Percentiles rank a stretch among this genome's conserved stretches.
These are phyloP conservation scores for Turnera subulata DNA, from an alignment of 345 rosid genomes.

Conservation along the genomic window DNA sequence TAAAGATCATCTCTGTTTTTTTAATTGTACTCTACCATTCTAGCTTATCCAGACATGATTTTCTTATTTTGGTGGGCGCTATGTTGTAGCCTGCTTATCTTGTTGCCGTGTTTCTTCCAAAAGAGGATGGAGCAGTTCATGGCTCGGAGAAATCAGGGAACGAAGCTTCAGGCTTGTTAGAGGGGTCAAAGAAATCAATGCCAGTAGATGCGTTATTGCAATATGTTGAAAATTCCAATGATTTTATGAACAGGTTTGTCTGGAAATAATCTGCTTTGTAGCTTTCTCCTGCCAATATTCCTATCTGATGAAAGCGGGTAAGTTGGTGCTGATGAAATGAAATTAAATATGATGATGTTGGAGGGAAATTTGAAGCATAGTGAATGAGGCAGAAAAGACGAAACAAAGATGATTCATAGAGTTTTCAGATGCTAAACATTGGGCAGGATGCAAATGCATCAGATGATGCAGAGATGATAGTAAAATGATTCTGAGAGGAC, in stretches of 20 bases:
- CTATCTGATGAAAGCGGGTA: not conserved
- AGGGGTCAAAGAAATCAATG: conserved; percentile 37
- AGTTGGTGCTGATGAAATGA: not conserved
- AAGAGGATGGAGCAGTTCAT: conserved; percentile 35
- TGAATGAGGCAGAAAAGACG: not conserved
- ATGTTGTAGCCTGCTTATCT: conserved; percentile 79
- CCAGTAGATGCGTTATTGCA: conserved; percentile 45
- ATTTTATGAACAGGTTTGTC: conserved; percentile 61
- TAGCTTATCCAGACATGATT: not conserved
- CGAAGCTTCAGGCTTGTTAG: conserved; percentile 30
- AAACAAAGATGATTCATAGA: too few relatives aligned
- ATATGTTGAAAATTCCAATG: conserved; percentile 49
- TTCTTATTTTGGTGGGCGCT: conserved; percentile 15
- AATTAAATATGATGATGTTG: too few relatives aligned
- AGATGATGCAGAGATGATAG: not conserved
- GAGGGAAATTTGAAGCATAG: too few relatives aligned
- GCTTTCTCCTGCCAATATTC: conserved; percentile 9
- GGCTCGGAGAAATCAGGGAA: conserved; percentile 32
- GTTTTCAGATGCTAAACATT: too few relatives aligned
- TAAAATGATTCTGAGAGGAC: too few relatives aligned
- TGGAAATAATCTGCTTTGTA: conserved; percentile 3
- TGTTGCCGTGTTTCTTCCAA: conserved; percentile 44
- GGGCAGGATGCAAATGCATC: too few relatives aligned
- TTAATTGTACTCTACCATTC: not conserved
- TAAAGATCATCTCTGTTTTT: not conserved